These are phyloP conservation scores for Neurospora sp. DNA, from an alignment of 495 filamentous ascomycete species.

Conservation along the genomic window DNA sequence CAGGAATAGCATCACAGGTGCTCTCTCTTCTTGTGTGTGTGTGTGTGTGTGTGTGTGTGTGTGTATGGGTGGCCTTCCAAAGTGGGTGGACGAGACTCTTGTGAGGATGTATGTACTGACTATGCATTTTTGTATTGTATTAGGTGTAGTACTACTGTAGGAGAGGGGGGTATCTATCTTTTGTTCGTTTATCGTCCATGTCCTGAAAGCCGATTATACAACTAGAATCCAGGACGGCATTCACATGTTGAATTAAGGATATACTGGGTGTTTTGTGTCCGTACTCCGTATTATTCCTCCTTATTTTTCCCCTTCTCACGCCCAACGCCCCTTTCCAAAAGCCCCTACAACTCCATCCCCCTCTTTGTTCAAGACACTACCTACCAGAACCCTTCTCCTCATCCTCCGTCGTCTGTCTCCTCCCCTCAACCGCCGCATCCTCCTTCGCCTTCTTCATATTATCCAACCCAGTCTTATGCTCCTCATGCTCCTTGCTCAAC, in stretches of 20 bases:
- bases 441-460: slow-evolving; percentile 24
- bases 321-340: neutral
- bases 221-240: neutral
- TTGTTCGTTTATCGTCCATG: neutral
- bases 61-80: neutral
- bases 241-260: neutral
- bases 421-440: neutral
- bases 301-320: neutral
- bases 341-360: neutral
- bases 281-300: neutral
- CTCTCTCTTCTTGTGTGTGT: neutral
- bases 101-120: neutral
- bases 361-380: neutral
- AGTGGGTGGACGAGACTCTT: neutral
- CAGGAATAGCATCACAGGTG: neutral
- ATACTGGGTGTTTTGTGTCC: neutral
- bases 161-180: neutral
- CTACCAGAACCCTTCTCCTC: slow-evolving; percentile 7
- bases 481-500: slow-evolving; percentile 49
- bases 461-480: slow-evolving; percentile 53
- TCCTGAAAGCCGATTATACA: neutral
- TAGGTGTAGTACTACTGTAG: neutral
- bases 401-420: neutral
- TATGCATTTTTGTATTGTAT: neutral
- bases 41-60: neutral